Evolutionary conservation across 1,139 yeast genomes (phyloP).

Genomic region (Yamadazyma dushanensis): DNA sequence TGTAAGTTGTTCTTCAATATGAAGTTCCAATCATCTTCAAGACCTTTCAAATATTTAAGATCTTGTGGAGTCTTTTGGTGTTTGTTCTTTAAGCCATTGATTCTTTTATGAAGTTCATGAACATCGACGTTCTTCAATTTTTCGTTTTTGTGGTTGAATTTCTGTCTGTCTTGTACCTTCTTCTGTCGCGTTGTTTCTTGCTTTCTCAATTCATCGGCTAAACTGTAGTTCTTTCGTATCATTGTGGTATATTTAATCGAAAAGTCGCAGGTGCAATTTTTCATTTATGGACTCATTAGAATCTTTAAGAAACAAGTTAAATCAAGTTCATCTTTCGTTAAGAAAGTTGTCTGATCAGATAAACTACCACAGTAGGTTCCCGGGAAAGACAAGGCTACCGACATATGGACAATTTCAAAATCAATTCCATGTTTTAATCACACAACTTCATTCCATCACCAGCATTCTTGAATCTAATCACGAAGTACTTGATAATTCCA

Average conservation of each 20-base stretch:
- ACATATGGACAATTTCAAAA: conserved; percentile 55
- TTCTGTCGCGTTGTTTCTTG: conserved; percentile 39
- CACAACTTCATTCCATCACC: conserved; percentile 77
- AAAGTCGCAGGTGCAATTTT: conserved; percentile 18
- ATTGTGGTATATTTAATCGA: conserved; percentile 16
- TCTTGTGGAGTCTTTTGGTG: conserved; percentile 19
- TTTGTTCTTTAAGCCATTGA: conserved; percentile 21
- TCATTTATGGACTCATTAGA: conserved; percentile 37
- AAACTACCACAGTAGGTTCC: conserved; percentile 41
- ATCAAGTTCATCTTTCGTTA: conserved; percentile 46
- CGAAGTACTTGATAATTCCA: conserved; percentile 61
- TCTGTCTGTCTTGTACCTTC: conserved; percentile 42
- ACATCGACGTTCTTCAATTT: conserved; percentile 35
- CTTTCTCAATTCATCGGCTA: conserved; percentile 41
- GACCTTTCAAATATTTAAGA: conserved; percentile 21
- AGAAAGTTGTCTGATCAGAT: conserved; percentile 46
- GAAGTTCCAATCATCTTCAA: conserved; percentile 44
- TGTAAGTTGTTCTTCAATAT: conserved; percentile 37
- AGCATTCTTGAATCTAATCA: conserved; percentile 63
- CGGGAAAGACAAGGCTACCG: conserved; percentile 39
- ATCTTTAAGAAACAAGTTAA: conserved; percentile 42
- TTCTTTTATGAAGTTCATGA: conserved; percentile 28
- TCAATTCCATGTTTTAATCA: conserved; percentile 78
- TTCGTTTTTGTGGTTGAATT: conserved; percentile 26
- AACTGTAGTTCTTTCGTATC: conserved; percentile 46